These are phyloP conservation scores for Arthrinium phaeospermum DNA, from an alignment of 2,329 filamentous ascomycete genomes.

Conservation along the genomic window DNA sequence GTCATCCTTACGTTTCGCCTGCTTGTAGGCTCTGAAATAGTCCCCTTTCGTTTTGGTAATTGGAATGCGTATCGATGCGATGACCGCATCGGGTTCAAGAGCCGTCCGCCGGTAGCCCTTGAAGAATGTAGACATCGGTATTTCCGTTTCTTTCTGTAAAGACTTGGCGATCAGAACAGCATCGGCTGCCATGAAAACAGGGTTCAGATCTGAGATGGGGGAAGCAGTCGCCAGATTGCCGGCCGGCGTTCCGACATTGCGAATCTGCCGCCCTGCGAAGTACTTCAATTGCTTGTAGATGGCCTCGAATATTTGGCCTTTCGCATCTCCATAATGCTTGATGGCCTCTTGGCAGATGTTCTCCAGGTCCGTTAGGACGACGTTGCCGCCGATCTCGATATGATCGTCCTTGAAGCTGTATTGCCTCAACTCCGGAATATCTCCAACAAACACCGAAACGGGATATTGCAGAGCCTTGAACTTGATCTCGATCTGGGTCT, in stretches of 20 bases:
- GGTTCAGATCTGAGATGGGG: constrained; percentile 95
- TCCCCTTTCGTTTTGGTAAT: constrained; percentile 76
- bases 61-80: constrained; percentile 86
- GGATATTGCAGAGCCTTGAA: constrained; percentile 95
- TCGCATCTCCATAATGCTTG: constrained; percentile 73
- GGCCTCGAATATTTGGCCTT: constrained; percentile 82
- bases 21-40: constrained; percentile 90
- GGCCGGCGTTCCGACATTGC: constrained; percentile 96
- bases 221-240: constrained; percentile 94
- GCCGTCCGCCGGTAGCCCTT: constrained; percentile 88
- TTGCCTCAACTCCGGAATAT: constrained; percentile 86
- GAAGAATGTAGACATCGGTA: constrained; percentile 94
- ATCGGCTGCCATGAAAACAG: constrained; percentile 87
- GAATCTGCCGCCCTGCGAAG: constrained; percentile 93
- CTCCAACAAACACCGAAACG: constrained; percentile 88
- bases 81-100: constrained; percentile 79
- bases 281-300: constrained; percentile 94
- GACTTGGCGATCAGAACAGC: constrained; percentile 83
- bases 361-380: constrained; percentile 90
- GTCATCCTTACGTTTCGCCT: constrained; percentile 95
- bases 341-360: constrained; percentile 80
- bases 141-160: constrained; percentile 72
- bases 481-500: constrained; percentile 98
- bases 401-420: constrained; percentile 80
- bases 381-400: constrained; percentile 92